Evolutionary conservation across 345 rosid species (phyloP), one percentile per base, ranked within the genome.

Genomic region (Salix udensis): DNA sequence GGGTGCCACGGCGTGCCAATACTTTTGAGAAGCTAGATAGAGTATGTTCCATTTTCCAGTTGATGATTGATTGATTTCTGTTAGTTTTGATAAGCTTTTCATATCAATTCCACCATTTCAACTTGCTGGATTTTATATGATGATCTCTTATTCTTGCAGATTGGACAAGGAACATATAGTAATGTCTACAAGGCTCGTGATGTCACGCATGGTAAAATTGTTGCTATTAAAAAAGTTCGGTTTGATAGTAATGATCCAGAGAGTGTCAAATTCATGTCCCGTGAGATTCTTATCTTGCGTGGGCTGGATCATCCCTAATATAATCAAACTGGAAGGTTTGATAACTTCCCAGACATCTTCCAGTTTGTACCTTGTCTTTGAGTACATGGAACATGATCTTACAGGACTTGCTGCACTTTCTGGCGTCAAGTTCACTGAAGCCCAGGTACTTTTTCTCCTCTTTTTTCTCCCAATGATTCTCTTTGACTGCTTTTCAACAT

Each of bases 371-470:
- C 96, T 96, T 81, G 87, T 96, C 78, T 93, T 96, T 10, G 99
- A 96, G 84, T 96, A 93, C 68, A 96, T 96, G 99, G 99, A 96
- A 78, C 99, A 96, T 80, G 99, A 96, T 82, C 96, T 96, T 31
- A 92, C 93, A 5, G 99, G 99, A 71, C 91, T 96, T 81, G 85
- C 92, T 65, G 87, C 99, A 1, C 83, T 91, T 74, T 96, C 99
- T 4, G 91, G 94, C n/a, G 65, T 83, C 77, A 91, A 91, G 84
- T 96, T 96, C 78, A 77, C 90, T 0, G 97, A 96, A 85, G 85
- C 99, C 64, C 97, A 96, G 99, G 99, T 96, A 86, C 28, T 21
- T 69, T 34, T 40, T 55, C n/a, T 72, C 44, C 44, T 2, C 44
- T 15, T 31, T 60, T 80, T 34, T 58, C 40, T 62, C 5, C 50